phyloP scores from a whole-genome alignment of 1,284 basidiomycete species.

The Ustilago cynodontis region DNA sequence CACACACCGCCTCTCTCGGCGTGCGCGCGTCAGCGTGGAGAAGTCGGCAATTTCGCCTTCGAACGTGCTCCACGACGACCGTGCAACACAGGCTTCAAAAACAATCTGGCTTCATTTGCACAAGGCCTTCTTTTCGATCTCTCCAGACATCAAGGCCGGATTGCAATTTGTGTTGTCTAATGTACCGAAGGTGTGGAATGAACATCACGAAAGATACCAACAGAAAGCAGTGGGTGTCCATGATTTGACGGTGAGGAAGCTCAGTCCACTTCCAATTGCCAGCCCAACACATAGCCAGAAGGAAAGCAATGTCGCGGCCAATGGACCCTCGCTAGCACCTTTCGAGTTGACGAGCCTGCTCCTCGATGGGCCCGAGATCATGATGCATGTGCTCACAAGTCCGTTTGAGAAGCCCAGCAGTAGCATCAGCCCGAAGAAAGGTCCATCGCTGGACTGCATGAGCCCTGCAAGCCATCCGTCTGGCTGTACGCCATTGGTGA shows the following conservation, averaged over 20 bases:
- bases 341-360: slow-evolving; percentile 44
- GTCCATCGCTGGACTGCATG: slow-evolving; percentile 50
- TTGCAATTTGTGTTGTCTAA: background rate
- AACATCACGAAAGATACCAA: background rate
- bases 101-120: no score
- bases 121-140: background rate
- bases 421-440: slow-evolving; percentile 57
- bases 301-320: slow-evolving; percentile 57
- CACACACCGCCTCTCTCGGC: slow-evolving; percentile 20
- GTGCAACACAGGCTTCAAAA: background rate
- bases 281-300: slow-evolving; percentile 65
- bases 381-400: slow-evolving; percentile 56
- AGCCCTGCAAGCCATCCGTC: slow-evolving; percentile 22
- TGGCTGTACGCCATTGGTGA: background rate
- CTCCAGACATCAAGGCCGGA: background rate
- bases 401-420: slow-evolving; percentile 62
- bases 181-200: background rate
- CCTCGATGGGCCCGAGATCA: slow-evolving; percentile 55
- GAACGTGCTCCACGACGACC: background rate
- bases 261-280: slow-evolving; percentile 54
- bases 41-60: background rate
- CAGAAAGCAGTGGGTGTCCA: background rate
- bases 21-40: slow-evolving; percentile 14
- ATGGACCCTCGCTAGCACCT: slow-evolving; percentile 35
- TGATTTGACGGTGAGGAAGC: slow-evolving; percentile 53